Evolutionary conservation across 1,139 yeast genomes (phyloP).

Genomic region (Candida sp.): DNA sequence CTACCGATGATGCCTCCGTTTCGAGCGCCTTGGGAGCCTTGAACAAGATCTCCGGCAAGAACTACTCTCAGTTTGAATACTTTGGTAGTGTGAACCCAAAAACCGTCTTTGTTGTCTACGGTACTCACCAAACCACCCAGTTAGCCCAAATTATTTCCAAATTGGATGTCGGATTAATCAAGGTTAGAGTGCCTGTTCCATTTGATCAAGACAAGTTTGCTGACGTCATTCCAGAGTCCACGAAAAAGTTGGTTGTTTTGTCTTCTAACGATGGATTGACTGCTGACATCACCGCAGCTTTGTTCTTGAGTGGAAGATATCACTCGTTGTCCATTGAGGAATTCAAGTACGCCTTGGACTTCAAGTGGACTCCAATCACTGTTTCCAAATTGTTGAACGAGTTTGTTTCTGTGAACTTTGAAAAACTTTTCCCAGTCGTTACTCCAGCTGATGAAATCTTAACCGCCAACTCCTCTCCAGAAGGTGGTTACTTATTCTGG

Average conservation of each 20-base stretch:
- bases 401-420: conserved; percentile 34
- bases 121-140: conserved; percentile 67
- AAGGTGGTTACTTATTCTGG: conserved; percentile 67
- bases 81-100: conserved; percentile 63
- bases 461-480: conserved; percentile 49
- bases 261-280: conserved; percentile 45
- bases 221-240: conserved; percentile 57
- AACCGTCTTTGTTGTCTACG: conserved; percentile 78
- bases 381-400: conserved; percentile 48
- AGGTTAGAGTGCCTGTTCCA: conserved; percentile 81
- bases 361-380: conserved; percentile 62
- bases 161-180: conserved; percentile 59
- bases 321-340: conserved; percentile 49
- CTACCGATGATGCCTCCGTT: conserved; percentile 40
- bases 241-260: conserved; percentile 67
- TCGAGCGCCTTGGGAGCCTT: conserved; percentile 49
- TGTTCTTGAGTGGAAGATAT: conserved; percentile 57
- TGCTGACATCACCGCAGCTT: conserved; percentile 75
- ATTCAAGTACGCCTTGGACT: conserved; percentile 53
- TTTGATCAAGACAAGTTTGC: conserved; percentile 68
- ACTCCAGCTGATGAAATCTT: conserved; percentile 19
- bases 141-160: conserved; percentile 49
- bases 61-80: conserved; percentile 73
- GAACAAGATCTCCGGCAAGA: conserved; percentile 61
- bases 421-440: conserved; percentile 14